Percentiles rank a stretch among this genome's conserved stretches.
These are phyloP conservation scores for Aspergillus taichungensis DNA, from an alignment of 495 filamentous ascomycete species.

Conservation along the genomic window DNA sequence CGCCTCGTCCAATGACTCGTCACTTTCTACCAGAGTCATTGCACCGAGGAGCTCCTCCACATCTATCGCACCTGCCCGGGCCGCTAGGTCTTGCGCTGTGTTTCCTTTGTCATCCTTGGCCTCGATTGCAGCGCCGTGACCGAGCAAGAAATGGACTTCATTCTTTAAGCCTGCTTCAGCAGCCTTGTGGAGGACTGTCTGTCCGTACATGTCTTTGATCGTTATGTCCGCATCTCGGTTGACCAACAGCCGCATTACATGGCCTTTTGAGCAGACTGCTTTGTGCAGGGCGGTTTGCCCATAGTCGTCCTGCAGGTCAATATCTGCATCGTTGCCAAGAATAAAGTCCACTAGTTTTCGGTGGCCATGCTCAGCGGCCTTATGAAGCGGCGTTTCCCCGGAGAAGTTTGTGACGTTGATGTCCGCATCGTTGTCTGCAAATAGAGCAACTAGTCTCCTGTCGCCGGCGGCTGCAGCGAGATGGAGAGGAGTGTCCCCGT, in stretches of 20 bases:
- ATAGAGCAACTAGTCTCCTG: constrained; percentile 23
- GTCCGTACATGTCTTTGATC: constrained; percentile 19
- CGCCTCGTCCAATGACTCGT: no score
- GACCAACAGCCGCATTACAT: constrained; percentile 18
- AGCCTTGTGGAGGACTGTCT: constrained; percentile 27
- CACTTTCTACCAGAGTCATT: neutral
- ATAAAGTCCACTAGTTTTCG: constrained; percentile 29
- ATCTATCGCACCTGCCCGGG: constrained; percentile 1
- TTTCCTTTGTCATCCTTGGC: constrained; percentile 12
- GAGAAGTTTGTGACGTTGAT: constrained; percentile 26
- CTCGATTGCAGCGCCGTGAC: constrained; percentile 13
- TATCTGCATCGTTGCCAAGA: constrained; percentile 24
- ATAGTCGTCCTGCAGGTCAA: constrained; percentile 19
- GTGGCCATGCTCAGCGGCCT: constrained; percentile 29
- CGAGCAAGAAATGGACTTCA: constrained; percentile 18
- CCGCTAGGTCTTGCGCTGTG: constrained; percentile 9
- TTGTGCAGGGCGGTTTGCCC: constrained; percentile 24
- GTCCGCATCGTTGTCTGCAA: constrained; percentile 33
- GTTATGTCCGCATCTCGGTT: constrained; percentile 15
- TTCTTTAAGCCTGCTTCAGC: constrained; percentile 16
- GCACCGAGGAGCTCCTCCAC: constrained; percentile 5
- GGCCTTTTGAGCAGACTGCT: constrained; percentile 19
- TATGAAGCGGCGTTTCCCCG: constrained; percentile 32
- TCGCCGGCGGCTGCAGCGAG: constrained; percentile 28
- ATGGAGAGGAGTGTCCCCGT: constrained; percentile 26